phyloP scores from a whole-genome alignment of 2,329 filamentous ascomycete genomes.

The Phyllosticta paracitricarpa region DNA sequence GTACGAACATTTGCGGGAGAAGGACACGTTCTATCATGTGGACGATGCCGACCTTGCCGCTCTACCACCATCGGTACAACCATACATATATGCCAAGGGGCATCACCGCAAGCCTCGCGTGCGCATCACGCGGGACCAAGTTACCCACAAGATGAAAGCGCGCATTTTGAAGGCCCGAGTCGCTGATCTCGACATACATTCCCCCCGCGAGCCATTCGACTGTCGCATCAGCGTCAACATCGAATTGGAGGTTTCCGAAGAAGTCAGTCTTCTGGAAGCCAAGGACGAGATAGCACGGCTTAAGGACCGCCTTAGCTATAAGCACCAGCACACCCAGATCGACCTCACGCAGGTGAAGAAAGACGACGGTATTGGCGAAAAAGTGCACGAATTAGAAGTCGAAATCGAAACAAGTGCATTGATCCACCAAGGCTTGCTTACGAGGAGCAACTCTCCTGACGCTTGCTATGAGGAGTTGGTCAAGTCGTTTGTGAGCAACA shows the following conservation, averaged over 20 bases:
- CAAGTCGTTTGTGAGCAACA: slow-evolving; percentile 65
- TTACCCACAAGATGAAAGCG: slow-evolving; percentile 57
- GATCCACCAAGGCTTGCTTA: slow-evolving; percentile 53
- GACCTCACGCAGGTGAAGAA: slow-evolving; percentile 83
- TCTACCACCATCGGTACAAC: slow-evolving; percentile 41
- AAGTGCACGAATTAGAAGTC: slow-evolving; percentile 74
- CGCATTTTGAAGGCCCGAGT: slow-evolving; percentile 91
- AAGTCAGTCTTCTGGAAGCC: slow-evolving; percentile 38
- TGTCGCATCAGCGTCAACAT: slow-evolving; percentile 91
- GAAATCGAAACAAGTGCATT: slow-evolving; percentile 58
- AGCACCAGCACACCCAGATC: slow-evolving; percentile 72
- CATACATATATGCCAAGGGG: slow-evolving; percentile 3
- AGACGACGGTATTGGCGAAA: slow-evolving; percentile 38
- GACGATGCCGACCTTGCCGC: slow-evolving; percentile 9
- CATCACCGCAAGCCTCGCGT: slow-evolving; percentile 19
- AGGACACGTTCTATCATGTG: slow-evolving; percentile 63
- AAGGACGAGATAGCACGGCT: slow-evolving; percentile 47
- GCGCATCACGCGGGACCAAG: slow-evolving; percentile 62
- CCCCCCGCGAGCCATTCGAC: slow-evolving; percentile 69
- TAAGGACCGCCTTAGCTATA: slow-evolving; percentile 89
- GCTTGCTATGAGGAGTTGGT: slow-evolving; percentile 55
- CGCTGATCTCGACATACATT: slow-evolving; percentile 76
- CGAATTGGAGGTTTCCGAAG: slow-evolving; percentile 66
- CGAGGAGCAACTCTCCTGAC: slow-evolving; percentile 38
- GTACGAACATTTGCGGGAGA: slow-evolving; percentile 74